Conservation (phyloP, 192 early-diverging fungal genomes). For the Dissophora globulifera region DNA sequence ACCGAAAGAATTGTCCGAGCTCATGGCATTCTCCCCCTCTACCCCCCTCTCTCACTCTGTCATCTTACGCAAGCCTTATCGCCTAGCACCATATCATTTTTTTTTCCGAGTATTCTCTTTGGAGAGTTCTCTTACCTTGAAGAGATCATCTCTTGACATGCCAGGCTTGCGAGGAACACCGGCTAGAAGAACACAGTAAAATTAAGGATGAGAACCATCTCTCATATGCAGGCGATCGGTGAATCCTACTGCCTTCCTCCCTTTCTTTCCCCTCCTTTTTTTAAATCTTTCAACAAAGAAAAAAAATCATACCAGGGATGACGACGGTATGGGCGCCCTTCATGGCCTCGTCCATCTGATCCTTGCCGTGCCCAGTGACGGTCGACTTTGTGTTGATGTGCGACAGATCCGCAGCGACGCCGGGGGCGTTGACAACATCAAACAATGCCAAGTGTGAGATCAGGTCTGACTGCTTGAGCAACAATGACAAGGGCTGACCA, state of each 20-base stretch:
- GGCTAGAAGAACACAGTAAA: background rate
- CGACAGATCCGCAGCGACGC: conserved; percentile 92
- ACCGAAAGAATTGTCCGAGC: too few species aligned
- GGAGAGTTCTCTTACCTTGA: conserved; percentile 72
- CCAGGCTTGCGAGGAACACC: conserved; percentile 71
- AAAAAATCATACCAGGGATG: conserved; percentile 76
- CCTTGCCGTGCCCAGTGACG: conserved; percentile 61
- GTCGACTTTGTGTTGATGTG: conserved; percentile 85
- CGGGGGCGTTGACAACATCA: conserved; percentile 97
- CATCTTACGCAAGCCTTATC: too few species aligned
- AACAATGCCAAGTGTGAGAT: conserved; percentile 88
- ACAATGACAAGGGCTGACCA: conserved; percentile 94
- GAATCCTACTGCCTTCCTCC: background rate
- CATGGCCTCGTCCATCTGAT: conserved; percentile 55
- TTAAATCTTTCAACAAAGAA: background rate
- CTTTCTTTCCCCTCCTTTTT: background rate
- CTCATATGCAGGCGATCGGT: background rate
- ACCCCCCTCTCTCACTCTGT: too few species aligned
- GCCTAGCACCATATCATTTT: too few species aligned
- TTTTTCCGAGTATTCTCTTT: too few species aligned
- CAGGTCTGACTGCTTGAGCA: conserved; percentile 88
- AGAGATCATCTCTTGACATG: conserved; percentile 98
- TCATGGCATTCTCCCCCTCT: too few species aligned
- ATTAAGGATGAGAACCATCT: background rate
- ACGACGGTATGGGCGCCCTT: conserved; percentile 72